These are phyloP conservation scores for Apodospora peruviana DNA, from an alignment of 495 filamentous ascomycete genomes.

Conservation along the genomic window DNA sequence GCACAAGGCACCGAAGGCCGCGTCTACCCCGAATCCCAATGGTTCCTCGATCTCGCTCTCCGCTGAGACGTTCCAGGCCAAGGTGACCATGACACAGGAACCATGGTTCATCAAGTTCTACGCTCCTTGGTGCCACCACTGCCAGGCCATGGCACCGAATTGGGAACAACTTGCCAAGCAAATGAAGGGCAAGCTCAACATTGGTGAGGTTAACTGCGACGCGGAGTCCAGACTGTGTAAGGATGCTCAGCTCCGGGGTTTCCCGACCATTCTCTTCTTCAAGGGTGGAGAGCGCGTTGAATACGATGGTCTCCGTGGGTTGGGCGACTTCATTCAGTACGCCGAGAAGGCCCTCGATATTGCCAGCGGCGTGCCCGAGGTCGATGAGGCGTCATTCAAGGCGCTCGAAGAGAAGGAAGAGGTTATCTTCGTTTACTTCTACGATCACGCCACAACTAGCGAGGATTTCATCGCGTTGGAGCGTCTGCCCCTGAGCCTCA, in stretches of 20 bases:
- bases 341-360: slow-evolving; percentile 80
- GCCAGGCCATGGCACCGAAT: slow-evolving; percentile 82
- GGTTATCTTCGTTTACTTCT: slow-evolving; percentile 95
- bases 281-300: slow-evolving; percentile 85
- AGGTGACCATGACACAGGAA: slow-evolving; percentile 80
- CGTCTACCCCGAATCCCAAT: slow-evolving; percentile 59
- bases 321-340: slow-evolving; percentile 84
- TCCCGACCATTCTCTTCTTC: slow-evolving; percentile 91
- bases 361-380: slow-evolving; percentile 69
- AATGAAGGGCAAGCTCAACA: slow-evolving; percentile 79
- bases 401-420: slow-evolving; percentile 88
- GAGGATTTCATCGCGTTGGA: slow-evolving; percentile 91
- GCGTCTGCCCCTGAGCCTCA: slow-evolving; percentile 73
- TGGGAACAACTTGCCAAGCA: slow-evolving; percentile 88
- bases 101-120: slow-evolving; percentile 99
- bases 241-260: slow-evolving; percentile 70
- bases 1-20: slow-evolving; percentile 41
- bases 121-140: slow-evolving; percentile 94
- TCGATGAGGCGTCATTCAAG: slow-evolving; percentile 70
- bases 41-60: slow-evolving; percentile 71
- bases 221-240: slow-evolving; percentile 79
- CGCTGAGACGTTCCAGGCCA: slow-evolving; percentile 78
- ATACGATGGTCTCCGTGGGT: slow-evolving; percentile 85
- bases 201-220: slow-evolving; percentile 97
- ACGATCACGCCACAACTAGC: slow-evolving; percentile 84